Percentiles rank a stretch among this genome's conserved stretches.
Evolutionary conservation across 78 protist genomes (phyloP).

Genomic region (Bigelowiella natans): DNA sequence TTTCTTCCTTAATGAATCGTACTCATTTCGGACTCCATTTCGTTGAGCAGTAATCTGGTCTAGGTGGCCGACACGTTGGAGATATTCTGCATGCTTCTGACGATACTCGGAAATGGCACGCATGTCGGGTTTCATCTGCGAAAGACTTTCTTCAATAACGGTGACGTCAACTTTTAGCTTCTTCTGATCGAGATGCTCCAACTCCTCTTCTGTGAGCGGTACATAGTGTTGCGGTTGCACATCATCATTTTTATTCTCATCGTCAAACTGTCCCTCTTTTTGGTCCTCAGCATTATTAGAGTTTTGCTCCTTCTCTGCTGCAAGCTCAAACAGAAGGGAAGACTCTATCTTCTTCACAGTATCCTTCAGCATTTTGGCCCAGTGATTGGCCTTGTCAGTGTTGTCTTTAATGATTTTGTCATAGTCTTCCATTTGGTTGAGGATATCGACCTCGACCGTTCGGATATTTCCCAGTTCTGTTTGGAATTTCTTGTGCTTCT

Average conservation of each 20-base stretch:
- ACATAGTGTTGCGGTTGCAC: no score
- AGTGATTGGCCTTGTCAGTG: background rate
- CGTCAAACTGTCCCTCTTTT: background rate
- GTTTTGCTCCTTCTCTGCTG: no score
- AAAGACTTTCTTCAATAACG: background rate
- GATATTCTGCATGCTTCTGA: slow-evolving; percentile 37
- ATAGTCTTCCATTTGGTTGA: slow-evolving; percentile 20
- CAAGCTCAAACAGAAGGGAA: background rate
- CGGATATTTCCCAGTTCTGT: background rate
- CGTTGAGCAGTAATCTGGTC: slow-evolving; percentile 47
- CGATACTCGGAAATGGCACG: slow-evolving; percentile 57
- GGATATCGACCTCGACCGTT: slow-evolving; percentile 18
- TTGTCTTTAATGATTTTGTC: background rate
- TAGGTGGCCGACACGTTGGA: slow-evolving; percentile 28
- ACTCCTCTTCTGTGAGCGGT: background rate
- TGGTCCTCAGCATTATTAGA: background rate
- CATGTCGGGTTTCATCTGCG: slow-evolving; percentile 43
- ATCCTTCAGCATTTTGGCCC: background rate
- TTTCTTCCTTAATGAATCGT: slow-evolving; percentile 34
- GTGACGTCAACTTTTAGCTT: background rate
- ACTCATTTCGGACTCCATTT: slow-evolving; percentile 45
- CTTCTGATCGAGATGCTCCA: background rate
- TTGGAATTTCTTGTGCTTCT: slow-evolving; percentile 24
- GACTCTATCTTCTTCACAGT: background rate
- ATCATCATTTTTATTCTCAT: background rate